These are phyloP conservation scores for Neurospora sp. DNA, from an alignment of 495 filamentous ascomycete species.

Conservation along the genomic window DNA sequence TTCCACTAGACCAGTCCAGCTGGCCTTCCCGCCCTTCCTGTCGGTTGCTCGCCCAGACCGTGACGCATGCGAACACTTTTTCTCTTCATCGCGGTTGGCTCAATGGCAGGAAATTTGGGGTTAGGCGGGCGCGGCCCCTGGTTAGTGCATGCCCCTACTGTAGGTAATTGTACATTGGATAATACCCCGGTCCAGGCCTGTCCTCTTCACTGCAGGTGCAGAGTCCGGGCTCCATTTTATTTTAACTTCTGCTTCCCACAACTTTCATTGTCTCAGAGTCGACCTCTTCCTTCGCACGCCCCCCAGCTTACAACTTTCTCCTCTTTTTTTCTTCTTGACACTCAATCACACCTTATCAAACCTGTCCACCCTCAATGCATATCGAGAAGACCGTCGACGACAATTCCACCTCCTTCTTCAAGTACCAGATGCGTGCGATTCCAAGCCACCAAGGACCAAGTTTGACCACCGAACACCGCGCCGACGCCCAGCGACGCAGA, in stretches of 20 bases:
- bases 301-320: slow-evolving; percentile 5
- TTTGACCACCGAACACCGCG: slow-evolving; percentile 30
- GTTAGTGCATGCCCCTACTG: background rate
- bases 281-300: slow-evolving; percentile 1
- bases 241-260: background rate
- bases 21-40: background rate
- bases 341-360: slow-evolving; percentile 1
- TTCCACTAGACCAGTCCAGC: background rate
- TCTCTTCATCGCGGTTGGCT: background rate
- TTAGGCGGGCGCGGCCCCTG: background rate
- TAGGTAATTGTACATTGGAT: background rate
- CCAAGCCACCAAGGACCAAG: slow-evolving; percentile 30
- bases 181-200: background rate
- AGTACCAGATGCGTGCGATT: slow-evolving; percentile 37
- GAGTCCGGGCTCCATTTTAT: background rate
- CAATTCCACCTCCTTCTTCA: slow-evolving; percentile 34
- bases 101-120: no score
- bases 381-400: slow-evolving; percentile 28
- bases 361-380: slow-evolving; percentile 31
- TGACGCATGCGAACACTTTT: background rate
- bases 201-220: background rate
- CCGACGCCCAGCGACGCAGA: slow-evolving; percentile 41
- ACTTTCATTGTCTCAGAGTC: background rate
- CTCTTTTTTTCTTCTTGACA: slow-evolving; percentile 8
- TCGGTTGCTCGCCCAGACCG: background rate